Evolutionary conservation across 192 early-diverging fungal species (phyloP), one percentile per base, ranked within the genome.

Genomic region (Glomus cerebriforme): DNA sequence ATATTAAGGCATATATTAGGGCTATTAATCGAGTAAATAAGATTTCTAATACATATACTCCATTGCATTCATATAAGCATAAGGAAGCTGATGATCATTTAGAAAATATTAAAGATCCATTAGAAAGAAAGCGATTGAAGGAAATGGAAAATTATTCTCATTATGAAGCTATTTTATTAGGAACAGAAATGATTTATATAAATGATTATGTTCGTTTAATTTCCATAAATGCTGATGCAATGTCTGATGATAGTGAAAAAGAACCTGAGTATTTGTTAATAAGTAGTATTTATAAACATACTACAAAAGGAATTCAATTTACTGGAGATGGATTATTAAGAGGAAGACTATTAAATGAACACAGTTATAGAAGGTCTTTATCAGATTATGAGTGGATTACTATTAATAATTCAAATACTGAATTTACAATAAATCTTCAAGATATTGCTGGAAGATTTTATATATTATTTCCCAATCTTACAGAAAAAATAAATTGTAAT

Each of bases 381-480:
- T 26, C 26, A 13, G 69, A 71, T 45, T 71, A n/a, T 39, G 24
- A 27, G 12, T 71, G 69, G 69, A 39, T 26, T 26, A 27, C 37
- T 4, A 12, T 35, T 1, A 71, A 71, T 71, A 24, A 37, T 10
- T 6, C 26, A 19, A 12, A 45, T 37, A 22, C 26, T 13, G 37
- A 71, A 26, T 71, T 26, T 71, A 71, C 69, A 47, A 24, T 71
- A 34, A 37, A 71, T 10, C 31, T 71, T 19, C 24, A 24, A 22
- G 69, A 71, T 26, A 45, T 71, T 19, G 69, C 69, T 9, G 69
- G 69, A n/a, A 71, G 69, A 43, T 71, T 71, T 43, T 71, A 71
- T 71, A 17, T 45, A 43, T 10, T 34, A n/a, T 71, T 26, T 37
- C 69, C 69, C 8, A 45, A 71, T 71, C 26, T 71, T 27, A 29